These are phyloP conservation scores for Apocynum venetum DNA, from an alignment of 257 asterid species.

Conservation along the genomic window DNA sequence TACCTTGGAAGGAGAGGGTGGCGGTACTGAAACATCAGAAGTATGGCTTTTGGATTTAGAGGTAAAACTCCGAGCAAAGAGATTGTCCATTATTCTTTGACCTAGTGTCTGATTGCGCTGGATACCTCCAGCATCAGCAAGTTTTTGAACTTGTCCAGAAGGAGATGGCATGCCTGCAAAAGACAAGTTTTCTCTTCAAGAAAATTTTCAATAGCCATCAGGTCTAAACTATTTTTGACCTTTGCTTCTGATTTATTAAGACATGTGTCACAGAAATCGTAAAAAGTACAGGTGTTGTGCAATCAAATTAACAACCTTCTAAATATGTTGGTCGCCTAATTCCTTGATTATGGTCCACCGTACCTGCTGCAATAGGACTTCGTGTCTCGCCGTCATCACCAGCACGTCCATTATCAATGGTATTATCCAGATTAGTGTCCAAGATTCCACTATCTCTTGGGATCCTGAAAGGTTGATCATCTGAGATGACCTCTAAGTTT, in stretches of 20 bases:
- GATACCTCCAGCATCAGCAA: constrained; percentile 50
- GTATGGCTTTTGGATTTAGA: constrained; percentile 57
- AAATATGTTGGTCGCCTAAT: constrained; percentile 38
- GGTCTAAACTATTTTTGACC: not conserved
- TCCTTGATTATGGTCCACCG: constrained; percentile 46
- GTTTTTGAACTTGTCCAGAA: constrained; percentile 54
- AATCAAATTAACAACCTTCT: constrained; percentile 57
- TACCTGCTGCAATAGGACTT: constrained; percentile 18
- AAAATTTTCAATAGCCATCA: not conserved
- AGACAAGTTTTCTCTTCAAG: constrained; percentile 17
- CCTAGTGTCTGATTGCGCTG: constrained; percentile 92
- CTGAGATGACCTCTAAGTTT: constrained; percentile 45
- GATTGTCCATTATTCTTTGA: constrained; percentile 87
- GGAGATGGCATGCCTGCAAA: constrained; percentile 79
- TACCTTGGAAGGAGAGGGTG: constrained; percentile 90
- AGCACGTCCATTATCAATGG: constrained; percentile 51
- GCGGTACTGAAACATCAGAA: constrained; percentile 48
- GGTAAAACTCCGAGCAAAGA: constrained; percentile 76
- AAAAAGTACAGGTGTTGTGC: constrained; percentile 2
- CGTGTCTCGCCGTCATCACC: constrained; percentile 36
- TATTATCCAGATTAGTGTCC: constrained; percentile 30
- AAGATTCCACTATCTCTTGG: constrained; percentile 32
- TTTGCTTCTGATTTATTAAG: not conserved
- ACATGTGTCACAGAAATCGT: not conserved
- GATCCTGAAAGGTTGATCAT: constrained; percentile 22